These are phyloP conservation scores for Chaetomiaceae sp. DNA, from an alignment of 2,329 filamentous ascomycete species.

Conservation along the genomic window DNA sequence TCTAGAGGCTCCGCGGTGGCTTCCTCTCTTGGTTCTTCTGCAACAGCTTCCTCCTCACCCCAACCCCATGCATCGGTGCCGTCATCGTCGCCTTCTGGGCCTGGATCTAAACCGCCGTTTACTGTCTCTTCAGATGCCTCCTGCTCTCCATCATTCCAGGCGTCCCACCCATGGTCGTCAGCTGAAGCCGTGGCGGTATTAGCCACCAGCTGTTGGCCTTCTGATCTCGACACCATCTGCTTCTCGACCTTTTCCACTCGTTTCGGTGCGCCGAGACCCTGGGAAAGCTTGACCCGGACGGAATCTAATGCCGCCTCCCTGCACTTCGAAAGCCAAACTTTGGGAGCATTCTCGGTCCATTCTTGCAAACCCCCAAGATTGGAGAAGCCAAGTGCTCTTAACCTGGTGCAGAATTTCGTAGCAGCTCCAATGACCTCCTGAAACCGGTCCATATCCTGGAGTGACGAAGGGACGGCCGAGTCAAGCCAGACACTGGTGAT, in stretches of 20 bases:
- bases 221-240: slow-evolving; percentile 64
- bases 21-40: slow-evolving; percentile 15
- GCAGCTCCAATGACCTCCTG: slow-evolving; percentile 65
- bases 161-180: slow-evolving; percentile 64
- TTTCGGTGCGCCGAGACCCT: slow-evolving; percentile 62
- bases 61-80: slow-evolving; percentile 35
- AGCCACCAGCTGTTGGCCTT: slow-evolving; percentile 61
- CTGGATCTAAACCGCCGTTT: slow-evolving; percentile 22
- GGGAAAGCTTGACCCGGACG: slow-evolving; percentile 64
- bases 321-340: slow-evolving; percentile 80
- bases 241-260: slow-evolving; percentile 81
- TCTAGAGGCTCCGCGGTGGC: slow-evolving; percentile 20
- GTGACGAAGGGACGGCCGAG: slow-evolving; percentile 67
- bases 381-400: slow-evolving; percentile 61
- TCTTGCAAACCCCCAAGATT: slow-evolving; percentile 61
- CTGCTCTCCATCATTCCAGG: slow-evolving; percentile 70
- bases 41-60: slow-evolving; percentile 30
- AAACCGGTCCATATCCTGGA: slow-evolving; percentile 67
- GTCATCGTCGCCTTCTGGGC: slow-evolving; percentile 32
- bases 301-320: slow-evolving; percentile 73
- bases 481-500: slow-evolving; percentile 73
- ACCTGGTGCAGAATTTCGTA: slow-evolving; percentile 56
- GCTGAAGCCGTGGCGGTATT: slow-evolving; percentile 43
- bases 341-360: slow-evolving; percentile 77
- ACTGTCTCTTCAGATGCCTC: slow-evolving; percentile 29